Base-by-base conservation (phyloP, 2,329 filamentous ascomycete species). In the Teratosphaeria gauchensis region DNA sequence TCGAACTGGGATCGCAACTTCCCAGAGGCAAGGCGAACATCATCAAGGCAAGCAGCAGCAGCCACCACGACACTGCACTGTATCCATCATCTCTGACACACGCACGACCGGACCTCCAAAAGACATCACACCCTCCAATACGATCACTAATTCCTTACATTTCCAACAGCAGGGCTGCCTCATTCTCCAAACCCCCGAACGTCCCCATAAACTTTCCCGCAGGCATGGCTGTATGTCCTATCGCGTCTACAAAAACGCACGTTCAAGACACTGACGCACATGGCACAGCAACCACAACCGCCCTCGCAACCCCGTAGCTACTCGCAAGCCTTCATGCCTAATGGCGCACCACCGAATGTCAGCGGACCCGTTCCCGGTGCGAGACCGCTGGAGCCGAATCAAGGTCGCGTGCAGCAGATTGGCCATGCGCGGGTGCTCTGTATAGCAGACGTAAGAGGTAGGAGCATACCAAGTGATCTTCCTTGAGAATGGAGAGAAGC, bases 401-500 rank as follows among this genome's bases (percentile, higher is more conserved):
- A 80, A 68, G 78, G 78, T 70, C 77, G 78, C 63, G 76, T 80
- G 67, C 74, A 79, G 63, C 78, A 80, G 63, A 69, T 76, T 56
- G 77, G 77, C 62, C 76, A 76, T 66, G 74, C 73, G 42, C 69
- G 78, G 62, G 76, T 80, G 55, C 73, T 80, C 35, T 80, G 78
- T 66, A 77, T 80, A 67, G 78, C 78, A 56, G 78, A 80, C 63
- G 78, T 80, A 55, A 71, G 78, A 78, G 78, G 78, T 80, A 68
- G 57, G 73, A 55, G 24, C 21, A 56, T 24, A 28, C 24, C 30
- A 24, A 16, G 54, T 53, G 21, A 14, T n/a, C 56, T 56, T n/a
- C 30, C 5, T 14, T n/a, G n/a, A 42, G 35, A 56, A 51, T 14
- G 55, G 30, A 51, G 58, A 32, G 57, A 48, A 19, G 55, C 64